Percentiles rank a stretch among this genome's conserved stretches.
Evolutionary conservation across 1,284 basidiomycete genomes (phyloP).

Genomic region (Omphalotus olearius): DNA sequence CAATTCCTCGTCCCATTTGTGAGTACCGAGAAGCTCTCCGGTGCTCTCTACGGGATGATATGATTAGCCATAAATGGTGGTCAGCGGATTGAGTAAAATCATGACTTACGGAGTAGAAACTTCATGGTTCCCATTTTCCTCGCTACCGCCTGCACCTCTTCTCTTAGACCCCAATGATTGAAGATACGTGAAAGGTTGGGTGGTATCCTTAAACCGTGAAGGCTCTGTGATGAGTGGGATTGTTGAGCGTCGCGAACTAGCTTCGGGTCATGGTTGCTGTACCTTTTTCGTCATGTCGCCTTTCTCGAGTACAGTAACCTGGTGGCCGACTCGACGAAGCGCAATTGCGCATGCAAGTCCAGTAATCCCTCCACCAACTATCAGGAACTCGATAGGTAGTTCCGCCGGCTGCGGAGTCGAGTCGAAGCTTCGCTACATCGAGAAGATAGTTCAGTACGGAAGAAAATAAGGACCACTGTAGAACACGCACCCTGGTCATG

Average conservation of each 20-base stretch:
- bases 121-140: conserved; percentile 23
- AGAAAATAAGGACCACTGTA: too few relatives aligned
- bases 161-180: conserved; percentile 44
- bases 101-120: conserved; percentile 30
- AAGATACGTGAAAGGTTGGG: conserved; percentile 52
- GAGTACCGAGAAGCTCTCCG: conserved; percentile 9
- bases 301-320: conserved; percentile 50
- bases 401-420: neutral
- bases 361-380: conserved; percentile 48
- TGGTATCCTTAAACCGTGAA: conserved; percentile 43
- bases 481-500: too few relatives aligned
- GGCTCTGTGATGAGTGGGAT: conserved; percentile 16
- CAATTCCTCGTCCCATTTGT: conserved; percentile 10
- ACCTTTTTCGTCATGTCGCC: conserved; percentile 26
- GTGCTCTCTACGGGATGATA: too few relatives aligned
- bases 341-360: conserved; percentile 54
- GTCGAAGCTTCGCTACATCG: neutral
- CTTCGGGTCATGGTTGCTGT: neutral
- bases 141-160: conserved; percentile 33
- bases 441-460: too few relatives aligned
- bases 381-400: conserved; percentile 33
- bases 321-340: conserved; percentile 50
- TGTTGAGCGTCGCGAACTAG: neutral
- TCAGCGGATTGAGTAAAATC: neutral
- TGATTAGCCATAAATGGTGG: conserved; percentile 15